Evolutionary conservation across 371 early-diverging fungal species (phyloP).

Genomic region (Smittium mucronatum): DNA sequence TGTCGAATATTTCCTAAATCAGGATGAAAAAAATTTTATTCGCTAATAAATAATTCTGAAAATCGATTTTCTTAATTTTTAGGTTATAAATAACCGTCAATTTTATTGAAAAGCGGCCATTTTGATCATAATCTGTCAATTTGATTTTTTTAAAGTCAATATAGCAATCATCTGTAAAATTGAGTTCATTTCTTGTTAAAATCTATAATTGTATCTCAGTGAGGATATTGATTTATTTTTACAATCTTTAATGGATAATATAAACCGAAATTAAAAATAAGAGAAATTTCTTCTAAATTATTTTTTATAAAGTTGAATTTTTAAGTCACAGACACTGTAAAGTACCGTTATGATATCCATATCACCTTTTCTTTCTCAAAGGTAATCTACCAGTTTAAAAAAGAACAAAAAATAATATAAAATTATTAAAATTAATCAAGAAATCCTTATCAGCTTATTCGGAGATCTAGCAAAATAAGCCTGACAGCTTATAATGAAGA

Average conservation of each 20-base stretch:
- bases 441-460: not conserved
- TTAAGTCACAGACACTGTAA: not conserved
- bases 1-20: no score
- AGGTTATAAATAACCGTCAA: no score
- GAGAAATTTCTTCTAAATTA: not conserved
- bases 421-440: not conserved
- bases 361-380: not conserved
- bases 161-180: no score
- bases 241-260: not conserved
- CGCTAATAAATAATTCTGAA: no score
- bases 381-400: not conserved
- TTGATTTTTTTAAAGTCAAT: no score
- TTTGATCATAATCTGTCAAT: no score
- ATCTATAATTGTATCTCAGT: not conserved
- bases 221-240: not conserved
- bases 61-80: no score
- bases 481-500: not conserved
- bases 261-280: not conserved
- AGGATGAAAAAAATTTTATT: no score
- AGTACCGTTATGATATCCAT: not conserved
- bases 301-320: not conserved
- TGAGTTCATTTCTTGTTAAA: no score
- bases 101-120: no score
- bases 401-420: not conserved
- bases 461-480: not conserved